These are phyloP conservation scores for Uronychia binucleata DNA, from an alignment of 73 alveolate species.

Conservation along the genomic window DNA sequence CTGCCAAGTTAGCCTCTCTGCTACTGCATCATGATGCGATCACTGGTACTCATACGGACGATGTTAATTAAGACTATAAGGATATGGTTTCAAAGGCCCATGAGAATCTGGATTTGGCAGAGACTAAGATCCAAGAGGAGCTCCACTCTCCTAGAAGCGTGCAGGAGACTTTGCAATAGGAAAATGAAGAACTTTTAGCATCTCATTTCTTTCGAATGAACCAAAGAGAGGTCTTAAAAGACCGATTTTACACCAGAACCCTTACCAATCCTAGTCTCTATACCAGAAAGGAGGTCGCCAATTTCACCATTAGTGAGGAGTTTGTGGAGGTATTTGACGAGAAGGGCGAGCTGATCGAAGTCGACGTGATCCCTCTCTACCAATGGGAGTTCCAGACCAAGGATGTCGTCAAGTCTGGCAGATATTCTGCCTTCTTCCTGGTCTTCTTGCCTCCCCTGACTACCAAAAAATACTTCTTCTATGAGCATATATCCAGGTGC, in stretches of 20 bases:
- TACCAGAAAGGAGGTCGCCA: slow-evolving; percentile 11
- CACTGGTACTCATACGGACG: slow-evolving; percentile 67
- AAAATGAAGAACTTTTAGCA: neutral
- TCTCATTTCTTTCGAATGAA: neutral
- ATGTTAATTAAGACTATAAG: slow-evolving; percentile 50
- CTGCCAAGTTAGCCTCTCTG: slow-evolving; percentile 15
- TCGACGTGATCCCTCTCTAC: neutral
- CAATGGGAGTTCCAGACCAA: neutral
- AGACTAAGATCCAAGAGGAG: neutral
- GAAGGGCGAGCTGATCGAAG: neutral
- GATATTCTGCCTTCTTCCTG: neutral
- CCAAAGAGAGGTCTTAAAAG: neutral
- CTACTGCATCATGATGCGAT: slow-evolving; percentile 76
- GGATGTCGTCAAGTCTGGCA: neutral
- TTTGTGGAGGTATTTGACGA: neutral
- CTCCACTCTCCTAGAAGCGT: neutral
- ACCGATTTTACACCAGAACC: neutral
- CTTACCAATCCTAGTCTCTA: slow-evolving; percentile 12
- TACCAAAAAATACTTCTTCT: neutral
- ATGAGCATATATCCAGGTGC: neutral
- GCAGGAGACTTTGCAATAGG: neutral
- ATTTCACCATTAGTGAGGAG: slow-evolving; percentile 10
- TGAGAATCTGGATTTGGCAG: neutral
- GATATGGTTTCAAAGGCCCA: neutral
- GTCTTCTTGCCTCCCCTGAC: neutral